Percentiles rank a stretch among this genome's conserved stretches.
phyloP scores from a whole-genome alignment of 1,139 yeast species.

The Suhomyces chickasaworum region DNA sequence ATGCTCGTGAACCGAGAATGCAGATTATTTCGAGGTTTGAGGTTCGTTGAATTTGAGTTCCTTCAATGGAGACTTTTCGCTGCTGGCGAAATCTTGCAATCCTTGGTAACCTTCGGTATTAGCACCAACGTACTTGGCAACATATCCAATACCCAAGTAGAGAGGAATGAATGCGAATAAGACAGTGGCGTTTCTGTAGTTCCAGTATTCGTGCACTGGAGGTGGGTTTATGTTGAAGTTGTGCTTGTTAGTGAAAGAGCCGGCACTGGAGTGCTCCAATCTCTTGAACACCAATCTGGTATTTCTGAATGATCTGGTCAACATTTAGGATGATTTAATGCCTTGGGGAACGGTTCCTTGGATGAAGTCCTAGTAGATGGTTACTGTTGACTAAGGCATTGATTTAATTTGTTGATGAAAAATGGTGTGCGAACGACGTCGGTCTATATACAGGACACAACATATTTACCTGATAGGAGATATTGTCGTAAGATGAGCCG shows the following conservation, averaged over 20 bases:
- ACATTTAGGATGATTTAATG: conserved; percentile 21
- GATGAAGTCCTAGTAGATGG: not conserved
- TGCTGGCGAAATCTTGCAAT: conserved; percentile 37
- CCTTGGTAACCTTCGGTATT: conserved; percentile 33
- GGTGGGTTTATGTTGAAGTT: conserved; percentile 50
- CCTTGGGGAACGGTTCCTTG: not conserved
- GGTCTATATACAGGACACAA: conserved; percentile 4
- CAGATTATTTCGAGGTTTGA: conserved; percentile 22
- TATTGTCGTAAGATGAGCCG: too few relatives aligned
- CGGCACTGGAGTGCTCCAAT: conserved; percentile 34
- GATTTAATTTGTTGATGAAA: conserved; percentile 13
- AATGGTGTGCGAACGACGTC: conserved; percentile 10
- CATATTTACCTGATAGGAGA: too few relatives aligned
- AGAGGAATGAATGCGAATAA: conserved; percentile 44
- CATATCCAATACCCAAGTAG: conserved; percentile 38
- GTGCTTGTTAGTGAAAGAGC: conserved; percentile 44
- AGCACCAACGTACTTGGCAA: conserved; percentile 36
- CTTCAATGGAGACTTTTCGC: conserved; percentile 43
- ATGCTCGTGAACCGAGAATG: conserved; percentile 4
- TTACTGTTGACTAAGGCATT: conserved; percentile 10
- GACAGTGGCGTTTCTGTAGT: conserved; percentile 39
- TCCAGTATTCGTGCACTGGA: conserved; percentile 53
- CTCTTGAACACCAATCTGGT: conserved; percentile 29
- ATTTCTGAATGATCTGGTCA: conserved; percentile 31
- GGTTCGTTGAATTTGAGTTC: conserved; percentile 43